These are phyloP conservation scores for Leptosphaerulina australis DNA, from an alignment of 2,329 filamentous ascomycete genomes.

Conservation along the genomic window DNA sequence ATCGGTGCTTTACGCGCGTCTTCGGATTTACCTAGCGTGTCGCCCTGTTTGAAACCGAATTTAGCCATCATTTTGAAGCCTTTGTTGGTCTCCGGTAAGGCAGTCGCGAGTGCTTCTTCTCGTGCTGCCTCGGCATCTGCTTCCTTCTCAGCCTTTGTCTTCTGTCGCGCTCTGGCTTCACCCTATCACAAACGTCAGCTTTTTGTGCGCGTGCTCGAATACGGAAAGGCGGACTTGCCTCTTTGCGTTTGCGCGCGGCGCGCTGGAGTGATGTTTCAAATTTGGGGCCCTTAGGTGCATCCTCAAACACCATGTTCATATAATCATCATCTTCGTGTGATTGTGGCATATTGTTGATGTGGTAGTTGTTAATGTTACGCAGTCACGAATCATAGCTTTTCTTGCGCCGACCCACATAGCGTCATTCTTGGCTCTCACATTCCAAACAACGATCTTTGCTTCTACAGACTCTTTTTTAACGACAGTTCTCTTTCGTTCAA, in stretches of 20 bases:
- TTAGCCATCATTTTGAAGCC: constrained; percentile 96
- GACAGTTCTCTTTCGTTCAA: constrained; percentile 6
- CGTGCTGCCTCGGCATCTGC: constrained; percentile 73
- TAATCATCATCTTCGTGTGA: constrained; percentile 88
- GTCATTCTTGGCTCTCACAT: constrained; percentile 14
- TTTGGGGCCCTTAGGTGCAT: constrained; percentile 57
- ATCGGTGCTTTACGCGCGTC: constrained; percentile 72
- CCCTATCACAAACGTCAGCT: constrained; percentile 31
- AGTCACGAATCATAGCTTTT: constrained; percentile 8
- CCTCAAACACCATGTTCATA: constrained; percentile 91
- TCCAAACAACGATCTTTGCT: constrained; percentile 14
- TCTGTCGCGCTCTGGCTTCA: constrained; percentile 49
- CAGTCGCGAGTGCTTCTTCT: constrained; percentile 75
- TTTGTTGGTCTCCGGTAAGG: constrained; percentile 77
- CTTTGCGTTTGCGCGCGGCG: constrained; percentile 60
- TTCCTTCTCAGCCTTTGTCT: constrained; percentile 84
- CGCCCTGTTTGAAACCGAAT: constrained; percentile 84
- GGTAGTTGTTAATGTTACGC: constrained; percentile 1
- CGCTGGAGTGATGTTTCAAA: constrained; percentile 69
- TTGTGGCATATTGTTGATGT: constrained; percentile 34
- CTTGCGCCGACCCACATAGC: constrained; percentile 25
- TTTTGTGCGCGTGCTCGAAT: not conserved
- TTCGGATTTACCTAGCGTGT: constrained; percentile 70
- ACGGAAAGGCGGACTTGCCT: constrained; percentile 50
- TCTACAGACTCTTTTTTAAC: constrained; percentile 17